Evolutionary conservation across 345 rosid species (phyloP).

Genomic region (Ceriops tagal): DNA sequence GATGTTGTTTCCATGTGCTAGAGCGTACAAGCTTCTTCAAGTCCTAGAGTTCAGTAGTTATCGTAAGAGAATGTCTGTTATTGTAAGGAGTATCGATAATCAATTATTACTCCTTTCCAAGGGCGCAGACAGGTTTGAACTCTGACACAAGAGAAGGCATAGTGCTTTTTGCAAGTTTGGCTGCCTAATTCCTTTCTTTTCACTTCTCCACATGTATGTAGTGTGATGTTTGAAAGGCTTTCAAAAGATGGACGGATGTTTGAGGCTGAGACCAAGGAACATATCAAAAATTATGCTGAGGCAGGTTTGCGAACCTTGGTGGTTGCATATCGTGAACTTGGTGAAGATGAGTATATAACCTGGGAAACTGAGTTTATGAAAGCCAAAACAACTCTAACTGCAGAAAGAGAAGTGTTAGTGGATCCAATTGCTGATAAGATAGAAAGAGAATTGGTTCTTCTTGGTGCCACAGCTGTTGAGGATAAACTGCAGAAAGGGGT

Average conservation of each 20-base stretch:
- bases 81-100: constrained; percentile 56
- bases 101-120: constrained; percentile 64
- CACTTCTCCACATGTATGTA: constrained; percentile 27
- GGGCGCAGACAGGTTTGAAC: constrained; percentile 87
- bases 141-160: constrained; percentile 4
- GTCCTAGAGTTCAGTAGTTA: constrained; percentile 79
- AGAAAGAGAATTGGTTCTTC: constrained; percentile 70
- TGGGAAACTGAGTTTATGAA: constrained; percentile 60
- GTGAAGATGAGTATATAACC: constrained; percentile 47
- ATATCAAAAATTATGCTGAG: constrained; percentile 56
- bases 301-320: constrained; percentile 78
- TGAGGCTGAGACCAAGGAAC: constrained; percentile 56
- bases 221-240: constrained; percentile 78
- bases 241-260: constrained; percentile 40
- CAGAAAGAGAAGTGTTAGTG: constrained; percentile 49
- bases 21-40: constrained; percentile 73
- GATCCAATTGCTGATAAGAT: constrained; percentile 57
- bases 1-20: constrained; percentile 28
- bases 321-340: constrained; percentile 67
- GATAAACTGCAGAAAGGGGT: constrained; percentile 92
- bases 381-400: constrained; percentile 54
- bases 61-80: constrained; percentile 90
- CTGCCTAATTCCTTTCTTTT: constrained; percentile 8
- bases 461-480: constrained; percentile 94
- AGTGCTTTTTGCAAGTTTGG: constrained; percentile 14